Conservation (phyloP, 2,329 filamentous ascomycete species). For the Rhinocladiella similis region DNA sequence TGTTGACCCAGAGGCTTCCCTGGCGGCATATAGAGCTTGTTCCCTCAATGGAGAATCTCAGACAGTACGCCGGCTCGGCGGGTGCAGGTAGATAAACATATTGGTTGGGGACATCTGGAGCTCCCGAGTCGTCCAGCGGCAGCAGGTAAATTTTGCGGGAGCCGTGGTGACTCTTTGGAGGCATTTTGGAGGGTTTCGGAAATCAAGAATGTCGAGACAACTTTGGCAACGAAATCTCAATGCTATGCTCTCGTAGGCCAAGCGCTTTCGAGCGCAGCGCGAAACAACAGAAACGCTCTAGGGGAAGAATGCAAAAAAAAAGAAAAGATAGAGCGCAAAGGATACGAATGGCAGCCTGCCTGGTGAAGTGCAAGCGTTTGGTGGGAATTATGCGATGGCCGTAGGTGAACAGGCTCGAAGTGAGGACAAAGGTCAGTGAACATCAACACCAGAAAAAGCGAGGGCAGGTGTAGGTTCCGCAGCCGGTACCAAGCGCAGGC, state of each 20-base stretch:
- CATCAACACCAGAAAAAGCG: constrained; percentile 1
- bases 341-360: background rate
- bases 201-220: background rate
- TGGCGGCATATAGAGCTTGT: constrained; percentile 82
- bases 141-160: constrained; percentile 72
- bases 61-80: constrained; percentile 65
- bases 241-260: constrained; percentile 14
- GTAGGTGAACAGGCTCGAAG: background rate
- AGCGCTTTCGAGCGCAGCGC: constrained; percentile 3
- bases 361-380: background rate
- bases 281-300: constrained; percentile 3
- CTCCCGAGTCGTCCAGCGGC: constrained; percentile 88
- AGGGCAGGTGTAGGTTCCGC: background rate
- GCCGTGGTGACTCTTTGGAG: constrained; percentile 27
- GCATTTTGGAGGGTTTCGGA: constrained; percentile 16
- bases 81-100: constrained; percentile 91
- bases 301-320: constrained; percentile 4
- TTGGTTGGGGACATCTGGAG: constrained; percentile 80
- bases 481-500: background rate
- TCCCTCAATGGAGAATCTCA: constrained; percentile 32
- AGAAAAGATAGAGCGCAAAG: background rate
- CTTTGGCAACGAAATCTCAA: background rate
- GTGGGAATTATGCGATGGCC: background rate
- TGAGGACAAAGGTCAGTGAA: background rate
- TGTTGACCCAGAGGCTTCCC: constrained; percentile 95